Evolutionary conservation across 805 yeast genomes (phyloP), one percentile per base, ranked within the genome.

Genomic region (Myxozyma melibiosi): DNA sequence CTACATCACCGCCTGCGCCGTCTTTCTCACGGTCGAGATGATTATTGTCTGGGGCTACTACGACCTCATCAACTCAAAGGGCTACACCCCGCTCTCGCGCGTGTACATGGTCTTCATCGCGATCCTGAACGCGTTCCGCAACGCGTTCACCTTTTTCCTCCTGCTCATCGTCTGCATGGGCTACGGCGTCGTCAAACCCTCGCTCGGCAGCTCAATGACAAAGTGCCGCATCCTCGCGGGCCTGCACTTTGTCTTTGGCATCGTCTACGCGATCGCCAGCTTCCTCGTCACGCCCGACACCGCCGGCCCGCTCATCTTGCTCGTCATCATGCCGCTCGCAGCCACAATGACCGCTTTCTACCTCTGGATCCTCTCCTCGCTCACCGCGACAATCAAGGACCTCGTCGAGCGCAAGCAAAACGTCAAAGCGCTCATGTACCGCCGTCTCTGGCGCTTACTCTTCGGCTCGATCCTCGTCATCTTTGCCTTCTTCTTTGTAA

Each of bases 1-100:
- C 70, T 92, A 94, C 72, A 80, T 94, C 67, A 83, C 96, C 51
- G 96, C 87, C 1, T 88, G 92, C 75, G 86, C 88, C 60, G 84
- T 83, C 5, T 88, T 90, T 66, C 80, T 94, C 69, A 85, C 96
- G 0, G 76, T 84, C 22, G 98, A 94, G 72, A 88, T 90, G 65
- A 81, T 90, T 50, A 82, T 90, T 50, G 85, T 90, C 43, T 91
- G 97, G 96, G 90, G 96, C 2, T 87, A 89, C 70, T 94, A 87
- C 70, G 96, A 90, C 67, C 78, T 88, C 62, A 83, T 84, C 66
- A 94, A 94, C 73, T 76, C 81, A 47, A 70, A 78, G 33, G 86
- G 85, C 42, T 66, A 73, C 25, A 49, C 65, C 0, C 76, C 80
- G 0, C 84, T 84, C 45, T 83, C 90, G 65, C 86, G 83, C 62